Evolutionary conservation across 2,329 filamentous ascomycete species (phyloP).

Genomic region (Magnaporthiopsis rhizophila): DNA sequence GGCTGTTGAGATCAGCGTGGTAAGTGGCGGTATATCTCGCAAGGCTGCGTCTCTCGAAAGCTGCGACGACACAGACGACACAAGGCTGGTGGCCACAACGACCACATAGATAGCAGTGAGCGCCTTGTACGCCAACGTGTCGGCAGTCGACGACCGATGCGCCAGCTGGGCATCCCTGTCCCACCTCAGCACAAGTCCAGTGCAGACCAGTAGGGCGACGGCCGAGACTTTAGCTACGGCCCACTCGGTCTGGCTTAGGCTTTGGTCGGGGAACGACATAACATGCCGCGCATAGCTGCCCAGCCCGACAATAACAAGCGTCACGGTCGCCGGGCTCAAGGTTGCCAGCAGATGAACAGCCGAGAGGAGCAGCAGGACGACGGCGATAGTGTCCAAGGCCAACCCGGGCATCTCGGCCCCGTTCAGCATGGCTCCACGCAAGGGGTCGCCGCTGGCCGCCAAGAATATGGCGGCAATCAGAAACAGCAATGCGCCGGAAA

Average conservation of each 20-base stretch:
- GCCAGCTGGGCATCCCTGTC: slow-evolving; percentile 1
- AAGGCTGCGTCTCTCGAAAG: neutral
- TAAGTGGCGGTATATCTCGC: neutral
- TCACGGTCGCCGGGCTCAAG: slow-evolving; percentile 2
- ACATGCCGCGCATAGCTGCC: neutral
- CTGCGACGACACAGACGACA: neutral
- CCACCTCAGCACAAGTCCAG: slow-evolving; percentile 1
- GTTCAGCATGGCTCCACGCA: neutral
- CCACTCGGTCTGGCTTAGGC: neutral
- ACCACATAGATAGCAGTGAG: neutral
- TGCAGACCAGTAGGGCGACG: neutral
- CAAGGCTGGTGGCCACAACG: neutral
- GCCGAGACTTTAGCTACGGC: neutral
- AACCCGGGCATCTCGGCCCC: neutral
- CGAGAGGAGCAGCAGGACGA: neutral
- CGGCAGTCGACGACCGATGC: neutral
- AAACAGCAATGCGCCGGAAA: neutral
- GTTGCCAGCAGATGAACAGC: neutral
- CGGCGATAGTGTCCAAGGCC: neutral
- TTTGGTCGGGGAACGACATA: neutral
- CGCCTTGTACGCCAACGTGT: neutral
- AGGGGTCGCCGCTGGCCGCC: neutral
- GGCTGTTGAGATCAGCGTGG: slow-evolving; percentile 1
- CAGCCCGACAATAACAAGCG: slow-evolving; percentile 1
- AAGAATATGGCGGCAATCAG: neutral